A percentile compares a stretch with the other conserved stretches of the same genome.
phyloP scores from a whole-genome alignment of 345 rosid genomes.

The Salix exigua region DNA sequence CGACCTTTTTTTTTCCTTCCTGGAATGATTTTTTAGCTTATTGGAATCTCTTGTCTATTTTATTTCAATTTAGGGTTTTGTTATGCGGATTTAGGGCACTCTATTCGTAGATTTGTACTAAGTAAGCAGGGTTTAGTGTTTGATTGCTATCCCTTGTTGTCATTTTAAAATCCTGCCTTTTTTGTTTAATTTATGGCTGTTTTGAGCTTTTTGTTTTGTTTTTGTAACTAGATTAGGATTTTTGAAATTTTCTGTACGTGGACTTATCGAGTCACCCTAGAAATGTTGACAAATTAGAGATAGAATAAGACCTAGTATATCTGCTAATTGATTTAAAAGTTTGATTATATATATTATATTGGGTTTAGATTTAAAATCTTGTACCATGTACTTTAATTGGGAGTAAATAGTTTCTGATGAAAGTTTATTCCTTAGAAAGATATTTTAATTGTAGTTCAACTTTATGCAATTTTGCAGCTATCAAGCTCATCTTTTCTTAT shows the following conservation, averaged over 20 bases:
- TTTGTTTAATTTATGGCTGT: not conserved
- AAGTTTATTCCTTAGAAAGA: not conserved
- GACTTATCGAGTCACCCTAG: not conserved
- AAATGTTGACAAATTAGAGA: not conserved
- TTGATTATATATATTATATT: not conserved
- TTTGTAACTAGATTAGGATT: not conserved
- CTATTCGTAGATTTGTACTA: not conserved
- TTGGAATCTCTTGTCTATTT: not conserved
- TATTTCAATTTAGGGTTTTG: constrained; percentile 2
- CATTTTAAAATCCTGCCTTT: not conserved
- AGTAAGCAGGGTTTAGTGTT: not conserved
- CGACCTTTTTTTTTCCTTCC: not conserved
- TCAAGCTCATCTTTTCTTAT: not conserved
- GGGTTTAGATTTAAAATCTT: not conserved
- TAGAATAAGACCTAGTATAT: not conserved
- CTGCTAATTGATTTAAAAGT: not conserved
- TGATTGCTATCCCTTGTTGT: not conserved
- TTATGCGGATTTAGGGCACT: not conserved
- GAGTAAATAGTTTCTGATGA: not conserved
- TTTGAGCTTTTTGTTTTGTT: not conserved
- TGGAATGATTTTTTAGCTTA: not conserved
- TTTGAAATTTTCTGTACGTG: not conserved
- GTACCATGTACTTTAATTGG: not conserved
- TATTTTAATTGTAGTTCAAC: not conserved
- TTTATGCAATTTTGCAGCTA: not conserved